Evolutionary conservation across 2,329 filamentous ascomycete genomes (phyloP).

Genomic region (Fusarium guadeloupense): DNA sequence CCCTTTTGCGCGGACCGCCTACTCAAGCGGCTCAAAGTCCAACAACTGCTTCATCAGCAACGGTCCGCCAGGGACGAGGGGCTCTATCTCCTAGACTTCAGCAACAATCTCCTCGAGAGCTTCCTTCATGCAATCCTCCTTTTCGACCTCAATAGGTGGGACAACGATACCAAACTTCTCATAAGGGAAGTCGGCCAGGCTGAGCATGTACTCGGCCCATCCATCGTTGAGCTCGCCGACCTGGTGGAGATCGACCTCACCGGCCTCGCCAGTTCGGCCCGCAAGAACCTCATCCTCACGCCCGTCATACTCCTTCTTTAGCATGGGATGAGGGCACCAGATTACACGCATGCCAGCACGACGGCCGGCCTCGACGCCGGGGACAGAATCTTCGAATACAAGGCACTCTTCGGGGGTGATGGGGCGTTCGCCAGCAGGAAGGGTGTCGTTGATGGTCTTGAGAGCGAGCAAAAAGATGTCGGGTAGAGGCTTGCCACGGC

Average conservation of each 20-base stretch:
- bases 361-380: conserved; percentile 88
- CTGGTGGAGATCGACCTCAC: conserved; percentile 62
- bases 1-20: background rate
- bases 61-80: background rate
- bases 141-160: conserved; percentile 53
- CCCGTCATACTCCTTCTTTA: conserved; percentile 79
- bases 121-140: conserved; percentile 55
- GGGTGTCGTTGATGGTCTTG: conserved; percentile 80
- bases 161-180: conserved; percentile 67
- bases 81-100: conserved; percentile 25
- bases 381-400: conserved; percentile 95
- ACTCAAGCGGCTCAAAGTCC: background rate
- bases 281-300: conserved; percentile 85
- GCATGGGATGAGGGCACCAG: conserved; percentile 86
- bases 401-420: conserved; percentile 88
- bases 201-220: conserved; percentile 65
- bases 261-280: conserved; percentile 77
- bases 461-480: conserved; percentile 94
- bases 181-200: conserved; percentile 65
- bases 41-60: conserved; percentile 4
- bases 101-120: conserved; percentile 14
- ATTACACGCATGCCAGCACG: conserved; percentile 94
- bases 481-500: conserved; percentile 91
- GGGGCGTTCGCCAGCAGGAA: conserved; percentile 68
- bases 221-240: conserved; percentile 67